phyloP scores from a whole-genome alignment of 208 protist species.

The Leishmania amazonensis region DNA sequence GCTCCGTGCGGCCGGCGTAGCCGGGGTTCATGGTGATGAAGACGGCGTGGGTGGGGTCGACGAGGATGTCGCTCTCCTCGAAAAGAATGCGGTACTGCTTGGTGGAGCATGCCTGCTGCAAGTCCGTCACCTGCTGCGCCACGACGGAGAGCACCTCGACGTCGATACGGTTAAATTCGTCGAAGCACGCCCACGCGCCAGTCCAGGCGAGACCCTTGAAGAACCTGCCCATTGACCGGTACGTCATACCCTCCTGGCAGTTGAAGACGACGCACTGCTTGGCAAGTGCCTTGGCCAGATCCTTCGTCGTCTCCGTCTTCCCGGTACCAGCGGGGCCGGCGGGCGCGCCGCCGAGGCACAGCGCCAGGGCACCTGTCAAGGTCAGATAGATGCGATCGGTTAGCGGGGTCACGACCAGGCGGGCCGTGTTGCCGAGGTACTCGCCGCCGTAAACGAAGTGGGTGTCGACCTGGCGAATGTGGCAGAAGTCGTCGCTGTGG shows the following conservation, averaged over 20 bases:
- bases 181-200: conserved; percentile 98
- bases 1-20: conserved; percentile 98
- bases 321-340: conserved; percentile 96
- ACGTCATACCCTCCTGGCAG: conserved; percentile 97
- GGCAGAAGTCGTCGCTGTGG: conserved; percentile 66
- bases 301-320: conserved; percentile 98
- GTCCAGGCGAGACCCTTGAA: conserved; percentile 97
- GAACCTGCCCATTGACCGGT: conserved; percentile 97
- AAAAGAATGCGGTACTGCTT: conserved; percentile 95
- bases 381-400: conserved; percentile 98
- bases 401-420: conserved; percentile 97
- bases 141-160: conserved; percentile 97
- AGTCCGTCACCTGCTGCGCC: conserved; percentile 95
- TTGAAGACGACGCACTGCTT: conserved; percentile 99
- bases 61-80: conserved; percentile 93
- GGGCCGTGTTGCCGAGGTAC: conserved; percentile 97
- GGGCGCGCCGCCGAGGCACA: conserved; percentile 96
- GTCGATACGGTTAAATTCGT: conserved; percentile 99
- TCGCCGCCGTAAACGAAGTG: conserved; percentile 96
- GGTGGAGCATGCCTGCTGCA: conserved; percentile 94
- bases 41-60: conserved; percentile 95
- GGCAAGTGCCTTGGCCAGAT: conserved; percentile 97
- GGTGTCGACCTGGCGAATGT: conserved; percentile 95
- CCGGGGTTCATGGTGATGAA: conserved; percentile 99
- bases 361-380: conserved; percentile 92